Evolutionary conservation across 164 flowering plant species (phyloP), one percentile per base, ranked within the genome.

Genomic region (Echeveria elegans): DNA sequence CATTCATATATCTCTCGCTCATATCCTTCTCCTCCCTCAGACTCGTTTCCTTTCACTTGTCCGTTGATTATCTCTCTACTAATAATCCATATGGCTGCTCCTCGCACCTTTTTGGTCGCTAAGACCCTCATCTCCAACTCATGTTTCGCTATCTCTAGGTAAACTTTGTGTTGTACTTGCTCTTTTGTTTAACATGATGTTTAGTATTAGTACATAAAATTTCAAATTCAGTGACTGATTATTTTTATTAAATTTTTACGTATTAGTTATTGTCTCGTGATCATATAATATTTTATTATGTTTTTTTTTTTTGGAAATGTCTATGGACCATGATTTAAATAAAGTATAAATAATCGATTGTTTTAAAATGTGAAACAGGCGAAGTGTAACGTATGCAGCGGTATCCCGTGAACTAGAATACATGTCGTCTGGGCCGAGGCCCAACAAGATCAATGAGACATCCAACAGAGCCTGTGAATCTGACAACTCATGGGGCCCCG

Each of bases 401-500:
- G 52, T 41, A n/a, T 47, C 67, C 21, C 45, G 2, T 6, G 30
- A 6, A 2, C 12, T 31, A 5, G 67, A 31, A 29, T 29, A 23
- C 0, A n/a, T n/a, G 24, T 38, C 29, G 6, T 23, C 26, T 34
- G 45, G 40, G 40, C 24, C 34, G 31, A 65, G 50, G n/a, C 29
- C 48, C 66, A 37, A 38, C 47, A 69, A 72, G 63, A 38, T 75
- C 71, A 32, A 63, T 78, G 78, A 78, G 73, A 77, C 4, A 77
- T 37, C 66, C 15, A 38, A 32, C 43, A 43, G 53, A 28, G 67
- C 21, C 16, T 6, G 7, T 6, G 53, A 65, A 10, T 45, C 52
- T 8, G n/a, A 41, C 67, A 28, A 12, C 58, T 12, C 88, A 4
- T 88, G 90, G 94, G 77, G 78, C 2, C 90, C 94, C 0, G 90